Evolutionary conservation across 768 basidiomycete species (phyloP), one percentile per base, ranked within the genome.

Genomic region (Boletus vermiculosoides): DNA sequence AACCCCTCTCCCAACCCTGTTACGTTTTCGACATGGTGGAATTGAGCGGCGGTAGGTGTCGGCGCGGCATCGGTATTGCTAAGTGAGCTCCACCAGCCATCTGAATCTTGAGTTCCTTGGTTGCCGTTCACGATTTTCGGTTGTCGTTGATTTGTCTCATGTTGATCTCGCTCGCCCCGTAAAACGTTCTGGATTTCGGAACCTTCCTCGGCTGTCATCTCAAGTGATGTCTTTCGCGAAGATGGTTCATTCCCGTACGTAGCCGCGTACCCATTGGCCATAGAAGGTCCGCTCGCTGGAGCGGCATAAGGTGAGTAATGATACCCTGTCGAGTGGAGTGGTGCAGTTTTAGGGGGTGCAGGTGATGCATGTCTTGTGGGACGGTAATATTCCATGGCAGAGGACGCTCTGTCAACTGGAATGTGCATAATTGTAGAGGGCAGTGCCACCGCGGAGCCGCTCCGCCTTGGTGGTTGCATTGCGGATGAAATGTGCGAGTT

Each of bases 361-460:
- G 84, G 83, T 16, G 85, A 80, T 20, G 76, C 68, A 47, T 78
- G 81, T 39, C 81, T 80, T 41, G 55, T 56, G 46, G 79, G 74
- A 28, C 86, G 82, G 54, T 78, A 69, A 65, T 89, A 82, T 51
- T 90, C 92, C 80, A 90, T 83, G 3, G 90, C 90, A 39, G 92
- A 92, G 7, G 87, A 83, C 0, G 90, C 82, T 45, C 89, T 79
- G 67, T 91, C 88, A 52, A 88, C 82, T 5, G 78, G 83, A 31
- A 74, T 61, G 36, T 80, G 77, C 61, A 78, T 75, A 4, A 78
- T 71, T n/a, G 77, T 66, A 16, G 80, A 71, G 20, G 83, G 79
- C 22, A 77, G 58, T 12, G 84, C 82, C 79, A 87, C 82, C 0
- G 88, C 87, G 30, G 91, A 92, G 5, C 86, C 87, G 52, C 82